Percentiles rank a stretch among this genome's conserved stretches.
Evolutionary conservation across 2,329 filamentous ascomycete species (phyloP).

Genomic region (Fusarium sp.): DNA sequence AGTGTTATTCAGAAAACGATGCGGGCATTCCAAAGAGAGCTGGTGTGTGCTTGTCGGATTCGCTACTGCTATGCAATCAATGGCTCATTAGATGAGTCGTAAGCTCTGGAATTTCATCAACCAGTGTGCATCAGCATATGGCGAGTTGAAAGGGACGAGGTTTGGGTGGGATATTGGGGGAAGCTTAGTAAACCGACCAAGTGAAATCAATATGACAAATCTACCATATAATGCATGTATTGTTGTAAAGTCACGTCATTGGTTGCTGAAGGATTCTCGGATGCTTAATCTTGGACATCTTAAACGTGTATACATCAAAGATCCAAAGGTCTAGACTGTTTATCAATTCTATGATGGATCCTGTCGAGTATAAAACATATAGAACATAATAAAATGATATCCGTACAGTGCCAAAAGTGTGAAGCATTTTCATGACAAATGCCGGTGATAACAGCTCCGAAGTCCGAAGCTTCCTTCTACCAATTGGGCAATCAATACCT

Average conservation of each 20-base stretch:
- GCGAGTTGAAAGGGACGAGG: background rate
- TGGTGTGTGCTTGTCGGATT: constrained; percentile 1
- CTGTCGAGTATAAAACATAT: background rate
- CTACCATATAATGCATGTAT: background rate
- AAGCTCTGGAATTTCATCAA: background rate
- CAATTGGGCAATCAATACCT: background rate
- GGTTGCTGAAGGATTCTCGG: background rate
- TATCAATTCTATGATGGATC: constrained; percentile 1
- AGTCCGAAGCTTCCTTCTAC: constrained; percentile 30
- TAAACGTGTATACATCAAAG: background rate
- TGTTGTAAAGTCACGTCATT: background rate
- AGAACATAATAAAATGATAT: too few relatives aligned
- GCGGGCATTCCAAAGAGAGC: constrained; percentile 1
- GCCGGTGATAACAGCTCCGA: constrained; percentile 42
- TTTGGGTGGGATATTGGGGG: background rate
- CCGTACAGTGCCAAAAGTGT: constrained; percentile 9
- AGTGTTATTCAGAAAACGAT: background rate
- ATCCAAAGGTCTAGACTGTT: background rate
- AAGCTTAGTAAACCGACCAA: constrained; percentile 6
- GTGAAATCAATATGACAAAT: constrained; percentile 19
- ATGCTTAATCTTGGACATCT: background rate
- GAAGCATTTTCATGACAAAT: constrained; percentile 47
- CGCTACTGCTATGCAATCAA: background rate
- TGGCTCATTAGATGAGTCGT: background rate
- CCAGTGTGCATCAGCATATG: background rate